Percentiles rank a stretch among this genome's conserved stretches.
phyloP scores from a whole-genome alignment of 2,329 filamentous ascomycete genomes.

The Colletotrichum lentis region DNA sequence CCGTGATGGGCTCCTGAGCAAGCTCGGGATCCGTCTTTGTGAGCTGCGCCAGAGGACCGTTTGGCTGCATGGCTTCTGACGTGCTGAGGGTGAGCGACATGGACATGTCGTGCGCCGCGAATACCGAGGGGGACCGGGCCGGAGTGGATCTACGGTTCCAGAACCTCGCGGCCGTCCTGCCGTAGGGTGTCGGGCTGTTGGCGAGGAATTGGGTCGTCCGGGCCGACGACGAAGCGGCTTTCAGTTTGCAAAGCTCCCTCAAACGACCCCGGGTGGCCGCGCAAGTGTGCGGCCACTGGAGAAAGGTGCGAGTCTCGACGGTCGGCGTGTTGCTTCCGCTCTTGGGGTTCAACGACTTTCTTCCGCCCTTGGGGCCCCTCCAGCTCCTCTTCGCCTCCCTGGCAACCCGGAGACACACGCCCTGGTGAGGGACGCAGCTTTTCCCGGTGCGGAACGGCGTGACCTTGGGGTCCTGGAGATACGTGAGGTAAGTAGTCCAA shows the following conservation, averaged over 20 bases:
- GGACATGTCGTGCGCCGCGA: slow-evolving; percentile 69
- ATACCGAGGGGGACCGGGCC: slow-evolving; percentile 57
- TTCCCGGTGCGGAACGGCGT: slow-evolving; percentile 72
- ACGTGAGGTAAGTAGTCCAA: slow-evolving; percentile 71
- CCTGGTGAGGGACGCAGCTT: slow-evolving; percentile 69
- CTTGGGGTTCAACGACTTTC: slow-evolving; percentile 43
- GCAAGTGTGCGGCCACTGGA: slow-evolving; percentile 71
- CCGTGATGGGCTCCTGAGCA: slow-evolving; percentile 33
- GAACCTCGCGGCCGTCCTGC: slow-evolving; percentile 58
- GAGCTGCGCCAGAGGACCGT: slow-evolving; percentile 68
- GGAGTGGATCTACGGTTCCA: slow-evolving; percentile 60
- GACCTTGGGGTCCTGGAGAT: slow-evolving; percentile 72
- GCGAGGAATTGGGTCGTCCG: slow-evolving; percentile 58
- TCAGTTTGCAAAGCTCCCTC: slow-evolving; percentile 68
- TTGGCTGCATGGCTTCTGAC: slow-evolving; percentile 69
- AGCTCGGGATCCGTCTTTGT: slow-evolving; percentile 54
- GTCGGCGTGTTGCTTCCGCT: slow-evolving; percentile 67
- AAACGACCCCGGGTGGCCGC: slow-evolving; percentile 69
- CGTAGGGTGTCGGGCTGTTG: slow-evolving; percentile 65
- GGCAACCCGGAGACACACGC: slow-evolving; percentile 71
- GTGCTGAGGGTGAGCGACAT: slow-evolving; percentile 70
- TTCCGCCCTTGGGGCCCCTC: slow-evolving; percentile 63
- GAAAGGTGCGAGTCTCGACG: slow-evolving; percentile 58
- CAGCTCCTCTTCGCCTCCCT: slow-evolving; percentile 71
- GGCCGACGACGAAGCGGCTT: slow-evolving; percentile 55